Evolutionary conservation across 2,329 filamentous ascomycete species (phyloP), one percentile per base, ranked within the genome.

Genomic region (Ampelomyces quisqualis): DNA sequence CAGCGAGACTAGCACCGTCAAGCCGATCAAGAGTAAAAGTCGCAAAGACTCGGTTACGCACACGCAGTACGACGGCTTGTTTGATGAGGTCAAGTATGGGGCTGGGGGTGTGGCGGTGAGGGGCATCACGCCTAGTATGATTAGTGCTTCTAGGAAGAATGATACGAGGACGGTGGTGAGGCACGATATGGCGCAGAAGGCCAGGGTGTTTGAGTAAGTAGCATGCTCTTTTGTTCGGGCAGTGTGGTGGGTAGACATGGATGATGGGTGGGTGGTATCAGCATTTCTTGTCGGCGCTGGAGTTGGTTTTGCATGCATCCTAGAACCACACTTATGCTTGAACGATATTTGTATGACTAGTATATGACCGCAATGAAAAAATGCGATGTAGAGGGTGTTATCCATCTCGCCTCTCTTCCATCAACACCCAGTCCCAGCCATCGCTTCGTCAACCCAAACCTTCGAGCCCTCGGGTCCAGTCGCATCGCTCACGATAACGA

Each of bases 101-200:
- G 40, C 47, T 21, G 61, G 64, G n/a, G 62, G 53, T 40, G 67
- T 64, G 33, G 55, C 56, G 24, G 54, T 69, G 21, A 51, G 59
- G 45, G 65, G 62, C 32, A 69, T 65, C 36, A 70, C 67, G 38
- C 60, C 57, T 32, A 69, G 65, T 40, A 69, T 68, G 63, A 51
- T 67, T 31, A 57, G 59, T 36, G 60, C 63, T 10, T 49, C 55
- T 37, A 54, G 50, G 27, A 58, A 62, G 43, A 61, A 57, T n/a
- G 53, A 58, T 43, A 68, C 58, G 40, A 65, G 61, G 55, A 69
- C 60, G 49, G 55, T 67, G 33, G 57, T 65, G 21, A 69, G 56
- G 29, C 64, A 60, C 47, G 54, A 53, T 30, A 47, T 60, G 40
- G 62, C 57, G 28, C 60, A 66, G 54, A 64, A 56, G 57, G 35